phyloP scores from a whole-genome alignment of 345 rosid genomes.

The Bruguiera parviflora region DNA sequence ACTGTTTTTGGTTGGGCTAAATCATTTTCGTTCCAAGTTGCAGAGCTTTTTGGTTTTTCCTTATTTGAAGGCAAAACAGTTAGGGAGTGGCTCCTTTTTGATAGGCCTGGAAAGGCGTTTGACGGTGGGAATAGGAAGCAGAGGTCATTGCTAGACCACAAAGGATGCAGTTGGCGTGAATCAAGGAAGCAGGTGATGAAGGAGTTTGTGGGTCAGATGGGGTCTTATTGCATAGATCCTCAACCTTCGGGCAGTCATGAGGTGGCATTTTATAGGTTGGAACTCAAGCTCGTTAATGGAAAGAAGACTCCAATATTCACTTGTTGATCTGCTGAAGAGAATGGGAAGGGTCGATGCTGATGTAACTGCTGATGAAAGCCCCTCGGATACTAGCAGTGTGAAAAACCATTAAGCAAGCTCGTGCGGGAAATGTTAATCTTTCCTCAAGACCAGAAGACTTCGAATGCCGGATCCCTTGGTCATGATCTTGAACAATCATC shows the following conservation, averaged over 20 bases:
- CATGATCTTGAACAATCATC: neutral
- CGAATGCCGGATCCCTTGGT: neutral
- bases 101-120: slow-evolving; percentile 83
- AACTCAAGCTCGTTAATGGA: slow-evolving; percentile 48
- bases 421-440: slow-evolving; percentile 13
- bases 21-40: slow-evolving; percentile 17
- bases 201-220: slow-evolving; percentile 71
- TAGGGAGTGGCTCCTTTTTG: slow-evolving; percentile 90
- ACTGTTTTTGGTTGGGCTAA: slow-evolving; percentile 7
- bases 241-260: slow-evolving; percentile 64
- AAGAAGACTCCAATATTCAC: slow-evolving; percentile 74
- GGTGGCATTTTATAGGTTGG: slow-evolving; percentile 86
- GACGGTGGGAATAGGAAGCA: slow-evolving; percentile 91
- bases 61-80: slow-evolving; percentile 65
- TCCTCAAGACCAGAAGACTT: slow-evolving; percentile 12
- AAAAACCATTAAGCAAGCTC: slow-evolving; percentile 23
- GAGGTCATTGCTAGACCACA: slow-evolving; percentile 84
- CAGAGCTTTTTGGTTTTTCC: slow-evolving; percentile 71
- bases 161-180: slow-evolving; percentile 92
- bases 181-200: slow-evolving; percentile 80
- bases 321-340: slow-evolving; percentile 72
- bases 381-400: slow-evolving; percentile 33
- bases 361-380: slow-evolving; percentile 40
- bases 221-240: slow-evolving; percentile 95
- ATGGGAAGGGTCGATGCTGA: slow-evolving; percentile 80